Evolutionary conservation across 805 yeast species (phyloP).

Genomic region (Starmerella stellata): DNA sequence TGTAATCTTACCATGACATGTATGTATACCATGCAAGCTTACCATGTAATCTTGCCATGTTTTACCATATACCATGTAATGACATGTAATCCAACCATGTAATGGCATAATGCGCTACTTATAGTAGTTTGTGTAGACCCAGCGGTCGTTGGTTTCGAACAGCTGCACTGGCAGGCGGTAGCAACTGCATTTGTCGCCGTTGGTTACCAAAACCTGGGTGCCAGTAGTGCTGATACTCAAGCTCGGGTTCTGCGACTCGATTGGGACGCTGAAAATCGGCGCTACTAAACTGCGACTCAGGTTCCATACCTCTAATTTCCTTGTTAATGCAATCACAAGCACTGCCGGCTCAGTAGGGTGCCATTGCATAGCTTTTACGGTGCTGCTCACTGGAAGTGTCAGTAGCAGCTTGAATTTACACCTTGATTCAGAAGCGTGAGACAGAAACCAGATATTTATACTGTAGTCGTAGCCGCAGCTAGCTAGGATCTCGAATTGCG

Average conservation of each 20-base stretch:
- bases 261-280: neutral
- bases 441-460: constrained; percentile 9
- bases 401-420: constrained; percentile 1
- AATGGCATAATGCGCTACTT: too few relatives aligned
- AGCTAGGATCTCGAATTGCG: constrained; percentile 3
- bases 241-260: neutral
- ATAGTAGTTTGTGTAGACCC: neutral
- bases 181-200: neutral
- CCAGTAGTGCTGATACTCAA: neutral
- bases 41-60: too few relatives aligned
- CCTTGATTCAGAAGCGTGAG: constrained; percentile 1
- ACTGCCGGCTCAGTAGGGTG: constrained; percentile 8
- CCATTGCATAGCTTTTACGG: constrained; percentile 7
- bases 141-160: neutral
- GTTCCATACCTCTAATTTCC: constrained; percentile 9
- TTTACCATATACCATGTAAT: too few relatives aligned
- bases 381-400: constrained; percentile 3
- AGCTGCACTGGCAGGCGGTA: neutral
- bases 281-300: constrained; percentile 4
- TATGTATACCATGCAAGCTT: too few relatives aligned
- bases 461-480: constrained; percentile 14
- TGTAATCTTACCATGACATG: too few relatives aligned
- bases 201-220: neutral
- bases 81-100: neutral
- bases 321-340: constrained; percentile 9